Evolutionary conservation across 306 rosid genomes (phyloP).

Genomic region (Quercus ilex): DNA sequence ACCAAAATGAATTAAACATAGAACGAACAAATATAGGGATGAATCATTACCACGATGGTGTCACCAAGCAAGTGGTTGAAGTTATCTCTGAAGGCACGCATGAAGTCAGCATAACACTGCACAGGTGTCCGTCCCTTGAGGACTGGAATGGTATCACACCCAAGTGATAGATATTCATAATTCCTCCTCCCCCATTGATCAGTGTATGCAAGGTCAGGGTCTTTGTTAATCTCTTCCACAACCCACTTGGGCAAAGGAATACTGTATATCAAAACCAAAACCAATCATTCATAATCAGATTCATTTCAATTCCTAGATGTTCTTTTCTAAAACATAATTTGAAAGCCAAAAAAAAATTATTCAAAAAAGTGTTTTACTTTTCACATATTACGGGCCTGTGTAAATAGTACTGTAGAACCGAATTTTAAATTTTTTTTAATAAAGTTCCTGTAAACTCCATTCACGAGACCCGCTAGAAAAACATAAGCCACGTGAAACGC

Average conservation of each 20-base stretch:
- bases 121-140: constrained; percentile 93
- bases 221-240: constrained; percentile 68
- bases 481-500: no score
- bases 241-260: constrained; percentile 97
- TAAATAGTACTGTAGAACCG: no score
- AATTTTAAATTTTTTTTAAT: no score
- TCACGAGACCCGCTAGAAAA: no score
- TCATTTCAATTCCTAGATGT: no score
- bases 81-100: constrained; percentile 81
- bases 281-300: not conserved
- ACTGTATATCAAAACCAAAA: constrained; percentile 31
- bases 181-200: constrained; percentile 99
- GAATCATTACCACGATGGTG: constrained; percentile 72
- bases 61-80: constrained; percentile 82
- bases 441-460: no score
- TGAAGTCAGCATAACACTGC: constrained; percentile 90
- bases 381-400: not conserved
- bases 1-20: not conserved
- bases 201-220: constrained; percentile 81
- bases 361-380: not conserved
- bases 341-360: not conserved
- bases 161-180: constrained; percentile 78
- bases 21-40: not conserved
- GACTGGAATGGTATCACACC: constrained; percentile 75
- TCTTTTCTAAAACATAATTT: no score